A percentile compares a stretch with the other conserved stretches of the same genome.
Conservation (phyloP, 2,329 filamentous ascomycete species). For the Drechslerella coelobrocha region DNA sequence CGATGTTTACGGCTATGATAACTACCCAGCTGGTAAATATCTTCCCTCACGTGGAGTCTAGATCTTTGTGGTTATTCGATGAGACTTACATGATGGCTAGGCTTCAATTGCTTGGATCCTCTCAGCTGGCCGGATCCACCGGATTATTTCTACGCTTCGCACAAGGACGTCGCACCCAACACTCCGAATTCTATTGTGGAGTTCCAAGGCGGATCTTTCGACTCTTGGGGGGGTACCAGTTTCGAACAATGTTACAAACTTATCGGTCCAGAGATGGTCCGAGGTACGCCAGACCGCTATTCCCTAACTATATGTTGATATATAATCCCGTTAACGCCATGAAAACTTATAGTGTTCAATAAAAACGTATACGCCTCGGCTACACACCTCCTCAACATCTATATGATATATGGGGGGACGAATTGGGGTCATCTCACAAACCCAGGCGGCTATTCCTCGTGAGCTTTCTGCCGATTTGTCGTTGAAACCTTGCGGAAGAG, state of each 20-base stretch:
- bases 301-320: background rate
- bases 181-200: constrained; percentile 71
- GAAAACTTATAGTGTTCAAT: constrained; percentile 67
- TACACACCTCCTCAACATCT: constrained; percentile 73
- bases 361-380: constrained; percentile 75
- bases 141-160: constrained; percentile 64
- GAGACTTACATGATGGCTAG: constrained; percentile 55
- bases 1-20: constrained; percentile 72
- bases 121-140: constrained; percentile 62
- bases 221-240: constrained; percentile 75
- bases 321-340: background rate
- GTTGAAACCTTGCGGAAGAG: background rate
- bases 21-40: constrained; percentile 62
- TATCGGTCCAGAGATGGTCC: constrained; percentile 74
- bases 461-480: background rate
- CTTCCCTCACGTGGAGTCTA: background rate
- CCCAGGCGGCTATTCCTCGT: constrained; percentile 48
- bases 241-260: constrained; percentile 72
- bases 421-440: constrained; percentile 74
- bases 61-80: background rate
- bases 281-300: constrained; percentile 57
- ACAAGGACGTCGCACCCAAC: constrained; percentile 68
- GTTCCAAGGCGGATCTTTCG: constrained; percentile 75
- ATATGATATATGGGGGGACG: constrained; percentile 81
- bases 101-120: constrained; percentile 69